Conservation (phyloP, 441 rosid genomes). For the Populus tomentosa region DNA sequence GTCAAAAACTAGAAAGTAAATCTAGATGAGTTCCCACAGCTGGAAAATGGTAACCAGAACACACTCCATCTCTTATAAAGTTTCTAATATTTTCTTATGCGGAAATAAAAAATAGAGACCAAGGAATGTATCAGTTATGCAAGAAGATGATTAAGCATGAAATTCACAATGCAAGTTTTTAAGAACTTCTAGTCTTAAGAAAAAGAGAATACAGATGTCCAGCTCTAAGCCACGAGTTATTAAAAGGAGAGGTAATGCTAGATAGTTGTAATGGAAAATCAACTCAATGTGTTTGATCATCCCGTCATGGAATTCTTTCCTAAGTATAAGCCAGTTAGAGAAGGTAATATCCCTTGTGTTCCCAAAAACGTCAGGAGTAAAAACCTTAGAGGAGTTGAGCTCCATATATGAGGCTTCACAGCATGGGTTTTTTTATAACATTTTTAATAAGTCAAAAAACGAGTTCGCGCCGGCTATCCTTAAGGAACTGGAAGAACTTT, state of each 20-base stretch:
- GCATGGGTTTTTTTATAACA: background rate
- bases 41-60: background rate
- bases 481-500: background rate
- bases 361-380: background rate
- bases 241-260: background rate
- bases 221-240: background rate
- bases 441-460: background rate
- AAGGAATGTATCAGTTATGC: background rate
- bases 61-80: background rate
- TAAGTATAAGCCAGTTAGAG: background rate
- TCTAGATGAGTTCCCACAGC: background rate
- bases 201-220: background rate
- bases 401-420: background rate
- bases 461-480: background rate
- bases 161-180: background rate
- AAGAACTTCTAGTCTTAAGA: background rate
- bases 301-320: background rate
- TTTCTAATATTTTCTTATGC: background rate
- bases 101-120: background rate
- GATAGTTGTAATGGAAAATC: background rate
- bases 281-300: background rate
- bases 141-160: background rate
- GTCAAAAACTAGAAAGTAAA: conserved; percentile 1
- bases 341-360: background rate
- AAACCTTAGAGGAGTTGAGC: background rate